Base-by-base conservation (phyloP, 164 flowering plant species). In the Taxillus chinensis region DNA sequence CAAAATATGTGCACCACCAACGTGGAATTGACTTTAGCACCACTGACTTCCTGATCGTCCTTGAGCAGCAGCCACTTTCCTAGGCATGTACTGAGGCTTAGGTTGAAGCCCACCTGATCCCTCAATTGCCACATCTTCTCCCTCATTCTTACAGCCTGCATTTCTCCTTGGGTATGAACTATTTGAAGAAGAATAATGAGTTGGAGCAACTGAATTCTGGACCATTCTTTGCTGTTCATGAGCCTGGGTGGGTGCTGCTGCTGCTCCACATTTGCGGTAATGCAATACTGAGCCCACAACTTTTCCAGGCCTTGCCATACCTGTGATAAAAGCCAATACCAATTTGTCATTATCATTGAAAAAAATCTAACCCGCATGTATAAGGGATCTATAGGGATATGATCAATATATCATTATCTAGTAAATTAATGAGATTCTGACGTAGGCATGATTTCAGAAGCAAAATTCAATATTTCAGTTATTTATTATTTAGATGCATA, bases 251-350 rank as follows among this genome's bases (percentile, higher is more conserved):
- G 78, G 71, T 55, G 85, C 67, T 39, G 77, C 79, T 16, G 86
- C 81, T 17, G 74, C 75, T 61, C 85, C 86, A 59, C 92, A 80
- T 67, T 83, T 82, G 74, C 80, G 82, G 72, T 90, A 85, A 45
- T 86, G 87, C 65, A 86, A 42, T 13, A 83, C 86, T 0, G 96
- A 79, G 46, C 98, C 80, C 17, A 86, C 85, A 16, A 83, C 92
- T 67, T 90, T 92, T 15, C 98, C 98, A 5, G 98, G 96, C 70
- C 89, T 85, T 62, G 96, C 92, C 64, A 80, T 80, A 64, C 83
- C 90, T 81, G 73, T 66, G 62, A 62, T 15, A 48, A 55, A 62
- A 51, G 45, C 39, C 27, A 60, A 8, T 45, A 46, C n/a, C 5
- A 48, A 8, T 3, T 48, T 11, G 13, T 11, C 51, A 48, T 0